Conservation (phyloP, 768 basidiomycete species). For the Lactarius hatsudake region DNA sequence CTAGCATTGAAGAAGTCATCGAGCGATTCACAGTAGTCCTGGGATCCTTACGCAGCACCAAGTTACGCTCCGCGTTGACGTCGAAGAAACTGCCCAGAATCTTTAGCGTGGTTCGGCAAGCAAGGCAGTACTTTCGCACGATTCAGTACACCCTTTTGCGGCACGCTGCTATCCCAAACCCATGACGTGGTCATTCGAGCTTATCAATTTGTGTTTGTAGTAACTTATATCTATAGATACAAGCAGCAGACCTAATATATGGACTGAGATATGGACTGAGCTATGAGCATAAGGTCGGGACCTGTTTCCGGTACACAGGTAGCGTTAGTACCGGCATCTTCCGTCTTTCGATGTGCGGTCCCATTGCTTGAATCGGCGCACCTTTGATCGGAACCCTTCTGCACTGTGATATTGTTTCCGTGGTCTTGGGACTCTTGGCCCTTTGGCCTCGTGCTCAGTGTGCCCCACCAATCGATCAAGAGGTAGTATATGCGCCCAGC, state of each 20-base stretch:
- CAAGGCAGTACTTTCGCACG: constrained; percentile 6
- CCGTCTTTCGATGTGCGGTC: neutral
- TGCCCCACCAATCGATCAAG: neutral
- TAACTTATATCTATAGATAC: neutral
- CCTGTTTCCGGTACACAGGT: too few species aligned
- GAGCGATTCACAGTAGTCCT: constrained; percentile 1
- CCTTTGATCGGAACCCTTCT: neutral
- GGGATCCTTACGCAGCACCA: neutral
- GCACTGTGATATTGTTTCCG: neutral
- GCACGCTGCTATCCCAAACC: constrained; percentile 8
- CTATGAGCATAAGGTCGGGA: neutral
- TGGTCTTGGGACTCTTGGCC: neutral
- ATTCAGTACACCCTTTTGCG: constrained; percentile 7
- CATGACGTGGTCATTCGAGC: neutral
- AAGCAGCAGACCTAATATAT: neutral
- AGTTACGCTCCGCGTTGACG: constrained; percentile 19
- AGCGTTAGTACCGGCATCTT: neutral
- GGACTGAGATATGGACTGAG: neutral
- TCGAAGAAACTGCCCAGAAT: neutral
- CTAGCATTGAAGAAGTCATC: constrained; percentile 27
- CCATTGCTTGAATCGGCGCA: neutral
- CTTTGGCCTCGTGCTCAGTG: neutral
- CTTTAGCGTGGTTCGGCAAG: neutral
- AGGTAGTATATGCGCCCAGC: too few species aligned
- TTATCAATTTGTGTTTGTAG: neutral